A percentile compares a stretch with the other conserved stretches of the same genome.
phyloP scores from a whole-genome alignment of 352 stramenopile species.

The Phytopythium mirpurense region DNA sequence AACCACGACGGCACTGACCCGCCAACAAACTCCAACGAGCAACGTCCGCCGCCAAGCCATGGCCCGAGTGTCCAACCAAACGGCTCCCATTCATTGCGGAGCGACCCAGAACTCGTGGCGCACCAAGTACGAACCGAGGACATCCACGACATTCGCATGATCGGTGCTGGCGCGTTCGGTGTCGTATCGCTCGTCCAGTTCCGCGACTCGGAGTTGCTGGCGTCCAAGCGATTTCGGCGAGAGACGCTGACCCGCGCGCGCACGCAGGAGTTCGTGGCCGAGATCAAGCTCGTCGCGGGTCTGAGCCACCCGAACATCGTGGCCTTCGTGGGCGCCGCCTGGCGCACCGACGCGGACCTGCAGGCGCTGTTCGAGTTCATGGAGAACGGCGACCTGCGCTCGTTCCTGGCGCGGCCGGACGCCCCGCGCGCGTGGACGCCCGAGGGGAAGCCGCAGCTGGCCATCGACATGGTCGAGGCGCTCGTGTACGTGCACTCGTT shows the following conservation, averaged over 20 bases:
- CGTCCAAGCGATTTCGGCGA: slow-evolving; percentile 11
- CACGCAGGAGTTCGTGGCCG: slow-evolving; percentile 26
- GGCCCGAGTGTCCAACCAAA: not conserved
- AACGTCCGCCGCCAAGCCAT: too few relatives aligned
- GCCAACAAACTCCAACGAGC: not conserved
- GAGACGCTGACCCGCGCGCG: not conserved
- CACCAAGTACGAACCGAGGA: not conserved
- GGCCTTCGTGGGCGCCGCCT: slow-evolving; percentile 38
- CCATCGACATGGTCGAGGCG: slow-evolving; percentile 28
- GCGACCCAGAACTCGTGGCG: not conserved
- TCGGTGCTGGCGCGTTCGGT: slow-evolving; percentile 14
- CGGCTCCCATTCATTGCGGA: not conserved
- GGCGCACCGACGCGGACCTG: slow-evolving; percentile 36
- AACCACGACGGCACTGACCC: not conserved
- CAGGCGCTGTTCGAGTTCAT: slow-evolving; percentile 50
- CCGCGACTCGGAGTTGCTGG: slow-evolving; percentile 8
- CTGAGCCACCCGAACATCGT: slow-evolving; percentile 31
- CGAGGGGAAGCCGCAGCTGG: slow-evolving; percentile 24
- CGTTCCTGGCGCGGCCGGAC: slow-evolving; percentile 14
- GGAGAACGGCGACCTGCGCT: slow-evolving; percentile 36
- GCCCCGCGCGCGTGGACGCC: slow-evolving; percentile 14
- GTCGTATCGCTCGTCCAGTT: slow-evolving; percentile 23
- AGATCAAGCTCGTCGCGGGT: slow-evolving; percentile 30
- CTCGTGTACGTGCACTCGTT: slow-evolving; percentile 41
- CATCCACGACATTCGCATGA: slow-evolving; percentile 8